These are phyloP conservation scores for Metschnikowia peoriensis DNA, from an alignment of 805 yeast species.

Conservation along the genomic window DNA sequence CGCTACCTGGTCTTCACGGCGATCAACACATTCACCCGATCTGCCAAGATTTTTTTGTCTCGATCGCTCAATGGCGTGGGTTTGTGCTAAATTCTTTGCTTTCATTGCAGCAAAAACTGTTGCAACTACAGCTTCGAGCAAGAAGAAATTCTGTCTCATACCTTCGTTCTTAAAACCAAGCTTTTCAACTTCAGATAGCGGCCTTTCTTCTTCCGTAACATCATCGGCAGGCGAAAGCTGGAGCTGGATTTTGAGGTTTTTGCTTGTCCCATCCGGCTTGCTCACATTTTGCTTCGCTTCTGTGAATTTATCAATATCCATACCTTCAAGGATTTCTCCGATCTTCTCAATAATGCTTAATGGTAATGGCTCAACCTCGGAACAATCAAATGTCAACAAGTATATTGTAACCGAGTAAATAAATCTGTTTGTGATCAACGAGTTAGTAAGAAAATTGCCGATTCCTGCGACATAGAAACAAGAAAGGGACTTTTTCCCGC, in stretches of 20 bases:
- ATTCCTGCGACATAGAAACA: conserved; percentile 6
- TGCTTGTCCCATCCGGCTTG: neutral
- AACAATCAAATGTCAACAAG: conserved; percentile 8
- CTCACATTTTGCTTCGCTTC: conserved; percentile 1
- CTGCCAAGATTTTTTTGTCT: neutral
- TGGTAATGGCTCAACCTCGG: conserved; percentile 5
- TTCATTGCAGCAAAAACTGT: conserved; percentile 8
- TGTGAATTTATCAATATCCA: neutral
- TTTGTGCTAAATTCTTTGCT: conserved; percentile 2
- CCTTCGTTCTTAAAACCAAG: conserved; percentile 8
- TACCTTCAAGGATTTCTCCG: neutral
- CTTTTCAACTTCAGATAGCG: conserved; percentile 1
- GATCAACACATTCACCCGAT: neutral
- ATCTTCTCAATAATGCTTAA: neutral
- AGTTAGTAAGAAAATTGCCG: conserved; percentile 7
- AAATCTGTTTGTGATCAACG: conserved; percentile 10
- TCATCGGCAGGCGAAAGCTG: neutral
- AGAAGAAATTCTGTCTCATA: conserved; percentile 9
- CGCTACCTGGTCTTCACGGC: neutral
- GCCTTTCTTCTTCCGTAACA: neutral
- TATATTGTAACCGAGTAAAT: conserved; percentile 7
- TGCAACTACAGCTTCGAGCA: conserved; percentile 13
- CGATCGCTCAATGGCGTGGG: neutral
- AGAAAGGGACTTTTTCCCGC: conserved; percentile 9
- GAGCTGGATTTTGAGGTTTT: neutral